These are phyloP conservation scores for Cryptosporidium tyzzeri DNA, from an alignment of 169 alveolate species.

Conservation along the genomic window DNA sequence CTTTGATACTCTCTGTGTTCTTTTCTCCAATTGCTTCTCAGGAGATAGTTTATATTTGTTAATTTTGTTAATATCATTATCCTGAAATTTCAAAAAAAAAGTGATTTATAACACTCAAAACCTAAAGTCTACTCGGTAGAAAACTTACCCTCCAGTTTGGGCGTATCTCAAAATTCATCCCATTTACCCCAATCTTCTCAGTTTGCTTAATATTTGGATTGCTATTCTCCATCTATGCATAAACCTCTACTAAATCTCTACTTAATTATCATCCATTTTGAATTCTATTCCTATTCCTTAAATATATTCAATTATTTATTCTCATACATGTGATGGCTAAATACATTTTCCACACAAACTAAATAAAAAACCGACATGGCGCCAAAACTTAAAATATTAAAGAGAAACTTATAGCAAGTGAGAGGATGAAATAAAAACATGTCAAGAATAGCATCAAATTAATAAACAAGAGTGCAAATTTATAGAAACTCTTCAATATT, in stretches of 20 bases:
- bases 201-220: background rate
- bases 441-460: background rate
- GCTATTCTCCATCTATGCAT: background rate
- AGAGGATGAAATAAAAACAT: background rate
- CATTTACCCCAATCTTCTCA: slow-evolving; percentile 21
- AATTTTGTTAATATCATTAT: background rate
- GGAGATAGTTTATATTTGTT: slow-evolving; percentile 52
- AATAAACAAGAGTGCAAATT: too few species aligned
- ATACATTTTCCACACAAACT: background rate
- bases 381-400: background rate
- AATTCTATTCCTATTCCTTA: background rate
- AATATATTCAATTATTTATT: background rate
- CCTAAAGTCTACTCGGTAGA: background rate
- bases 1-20: slow-evolving; percentile 46
- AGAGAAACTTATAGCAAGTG: background rate
- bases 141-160: slow-evolving; percentile 73
- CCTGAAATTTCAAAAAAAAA: slow-evolving; percentile 3
- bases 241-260: background rate
- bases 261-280: background rate
- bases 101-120: background rate
- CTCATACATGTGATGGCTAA: background rate
- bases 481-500: background rate
- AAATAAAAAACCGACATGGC: background rate
- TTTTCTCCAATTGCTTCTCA: slow-evolving; percentile 42
- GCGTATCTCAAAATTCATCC: slow-evolving; percentile 57